A percentile compares a stretch with the other conserved stretches of the same genome.
These are phyloP conservation scores for Dentipellis sp. DNA, from an alignment of 768 basidiomycete species.

Conservation along the genomic window DNA sequence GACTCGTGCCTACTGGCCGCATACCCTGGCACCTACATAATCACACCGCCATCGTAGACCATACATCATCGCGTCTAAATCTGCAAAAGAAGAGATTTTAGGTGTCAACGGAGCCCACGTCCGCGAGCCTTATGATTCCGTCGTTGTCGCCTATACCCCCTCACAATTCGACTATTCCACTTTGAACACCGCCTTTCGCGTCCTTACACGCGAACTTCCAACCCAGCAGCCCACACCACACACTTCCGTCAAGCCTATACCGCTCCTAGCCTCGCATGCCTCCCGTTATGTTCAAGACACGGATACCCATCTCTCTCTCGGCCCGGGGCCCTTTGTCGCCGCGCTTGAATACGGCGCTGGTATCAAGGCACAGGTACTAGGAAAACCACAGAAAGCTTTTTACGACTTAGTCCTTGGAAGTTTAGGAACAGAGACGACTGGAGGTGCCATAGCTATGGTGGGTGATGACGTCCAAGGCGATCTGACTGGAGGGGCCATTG, in stretches of 20 bases:
- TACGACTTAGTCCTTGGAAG: constrained; percentile 48
- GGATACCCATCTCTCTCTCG: constrained; percentile 46
- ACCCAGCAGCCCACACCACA: constrained; percentile 2
- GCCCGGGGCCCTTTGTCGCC: constrained; percentile 61
- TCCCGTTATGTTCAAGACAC: constrained; percentile 38
- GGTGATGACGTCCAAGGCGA: constrained; percentile 64
- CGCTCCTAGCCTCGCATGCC: constrained; percentile 53
- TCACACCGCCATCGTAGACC: background rate
- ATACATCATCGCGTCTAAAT: background rate
- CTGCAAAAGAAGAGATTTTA: background rate
- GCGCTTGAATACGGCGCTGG: constrained; percentile 50
- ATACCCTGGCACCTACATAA: background rate
- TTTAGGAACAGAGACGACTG: constrained; percentile 21
- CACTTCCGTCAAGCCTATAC: constrained; percentile 11
- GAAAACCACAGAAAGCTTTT: constrained; percentile 53
- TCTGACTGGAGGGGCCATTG: constrained; percentile 51
- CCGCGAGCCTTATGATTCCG: constrained; percentile 35
- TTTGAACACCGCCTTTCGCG: constrained; percentile 59
- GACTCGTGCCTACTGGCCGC: background rate
- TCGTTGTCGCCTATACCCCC: constrained; percentile 58
- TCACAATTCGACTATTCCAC: constrained; percentile 38
- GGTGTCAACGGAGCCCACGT: background rate
- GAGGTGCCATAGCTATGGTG: constrained; percentile 34
- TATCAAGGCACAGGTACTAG: constrained; percentile 42
- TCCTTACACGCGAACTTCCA: constrained; percentile 31